phyloP scores from a whole-genome alignment of 140 eudicot genomes.

The Anethum foeniculum region DNA sequence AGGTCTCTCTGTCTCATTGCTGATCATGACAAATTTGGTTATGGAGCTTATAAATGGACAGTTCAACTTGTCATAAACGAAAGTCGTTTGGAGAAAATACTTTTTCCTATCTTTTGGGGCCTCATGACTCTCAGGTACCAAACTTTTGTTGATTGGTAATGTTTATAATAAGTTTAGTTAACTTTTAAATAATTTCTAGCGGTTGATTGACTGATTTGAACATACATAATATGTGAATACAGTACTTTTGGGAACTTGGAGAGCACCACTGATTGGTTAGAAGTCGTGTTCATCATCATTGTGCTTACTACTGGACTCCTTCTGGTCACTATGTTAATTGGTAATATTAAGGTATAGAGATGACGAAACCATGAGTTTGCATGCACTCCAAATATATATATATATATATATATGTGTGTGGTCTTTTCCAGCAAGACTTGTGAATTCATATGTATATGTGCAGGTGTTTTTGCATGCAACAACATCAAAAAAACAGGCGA shows the following conservation, averaged over 20 bases:
- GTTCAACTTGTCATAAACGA: constrained; percentile 77
- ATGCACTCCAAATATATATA: too few relatives aligned
- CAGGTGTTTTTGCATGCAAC: constrained; percentile 94
- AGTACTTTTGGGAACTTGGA: constrained; percentile 97
- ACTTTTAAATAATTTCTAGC: background rate
- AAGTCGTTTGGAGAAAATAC: constrained; percentile 80
- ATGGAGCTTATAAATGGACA: constrained; percentile 88
- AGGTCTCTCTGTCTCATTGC: constrained; percentile 58
- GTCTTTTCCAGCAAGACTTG: background rate
- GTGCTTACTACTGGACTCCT: constrained; percentile 88
- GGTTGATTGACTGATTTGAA: background rate
- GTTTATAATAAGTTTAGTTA: background rate
- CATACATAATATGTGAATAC: background rate
- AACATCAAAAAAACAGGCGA: constrained; percentile 90
- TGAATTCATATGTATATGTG: background rate
- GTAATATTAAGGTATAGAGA: constrained; percentile 75
- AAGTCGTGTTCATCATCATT: constrained; percentile 68
- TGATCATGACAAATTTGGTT: constrained; percentile 37
- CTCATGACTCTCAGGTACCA: constrained; percentile 90
- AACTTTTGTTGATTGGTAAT: background rate
- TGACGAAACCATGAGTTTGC: background rate
- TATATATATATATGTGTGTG: too few relatives aligned
- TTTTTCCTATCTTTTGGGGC: constrained; percentile 94
- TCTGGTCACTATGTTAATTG: constrained; percentile 95
- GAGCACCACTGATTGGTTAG: constrained; percentile 92